Conservation (phyloP, 2,329 filamentous ascomycete species). For the Pseudogymnoascus pannorum region DNA sequence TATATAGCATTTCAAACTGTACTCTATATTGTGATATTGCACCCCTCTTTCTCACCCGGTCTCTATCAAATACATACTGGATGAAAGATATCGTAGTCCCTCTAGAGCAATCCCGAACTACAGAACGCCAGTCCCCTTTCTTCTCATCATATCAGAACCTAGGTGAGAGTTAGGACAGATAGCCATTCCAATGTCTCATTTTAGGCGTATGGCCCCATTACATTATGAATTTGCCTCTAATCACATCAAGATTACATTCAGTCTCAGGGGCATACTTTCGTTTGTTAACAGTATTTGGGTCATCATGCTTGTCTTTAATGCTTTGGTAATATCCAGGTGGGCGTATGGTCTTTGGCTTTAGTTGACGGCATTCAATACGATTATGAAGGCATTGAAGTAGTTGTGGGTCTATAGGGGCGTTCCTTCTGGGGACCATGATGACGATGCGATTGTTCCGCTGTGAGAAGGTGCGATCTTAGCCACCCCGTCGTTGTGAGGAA, state of each 20-base stretch:
- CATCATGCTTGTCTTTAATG: slow-evolving; percentile 13
- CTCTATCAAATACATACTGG: slow-evolving; percentile 9
- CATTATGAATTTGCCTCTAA: slow-evolving; percentile 24
- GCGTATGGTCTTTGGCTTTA: slow-evolving; percentile 12
- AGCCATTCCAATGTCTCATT: neutral
- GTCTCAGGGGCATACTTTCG: slow-evolving; percentile 11
- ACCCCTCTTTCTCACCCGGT: slow-evolving; percentile 10
- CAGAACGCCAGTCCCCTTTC: slow-evolving; percentile 10
- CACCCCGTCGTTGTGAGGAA: neutral
- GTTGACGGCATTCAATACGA: slow-evolving; percentile 13
- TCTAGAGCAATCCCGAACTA: slow-evolving; percentile 10
- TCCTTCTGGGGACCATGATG: neutral
- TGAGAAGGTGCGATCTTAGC: neutral
- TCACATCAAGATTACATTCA: slow-evolving; percentile 25
- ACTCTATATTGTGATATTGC: slow-evolving; percentile 12
- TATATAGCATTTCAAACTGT: slow-evolving; percentile 15
- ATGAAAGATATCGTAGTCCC: slow-evolving; percentile 12
- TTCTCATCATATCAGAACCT: slow-evolving; percentile 11
- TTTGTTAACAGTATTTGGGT: slow-evolving; percentile 11
- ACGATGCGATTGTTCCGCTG: neutral
- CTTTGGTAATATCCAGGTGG: slow-evolving; percentile 14
- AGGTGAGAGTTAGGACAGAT: neutral
- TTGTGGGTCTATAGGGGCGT: neutral
- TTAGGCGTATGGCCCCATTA: slow-evolving; percentile 15
- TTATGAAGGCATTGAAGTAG: slow-evolving; percentile 11